These are phyloP conservation scores for Syzygium syzygioides DNA, from an alignment of 441 rosid genomes.

Conservation along the genomic window DNA sequence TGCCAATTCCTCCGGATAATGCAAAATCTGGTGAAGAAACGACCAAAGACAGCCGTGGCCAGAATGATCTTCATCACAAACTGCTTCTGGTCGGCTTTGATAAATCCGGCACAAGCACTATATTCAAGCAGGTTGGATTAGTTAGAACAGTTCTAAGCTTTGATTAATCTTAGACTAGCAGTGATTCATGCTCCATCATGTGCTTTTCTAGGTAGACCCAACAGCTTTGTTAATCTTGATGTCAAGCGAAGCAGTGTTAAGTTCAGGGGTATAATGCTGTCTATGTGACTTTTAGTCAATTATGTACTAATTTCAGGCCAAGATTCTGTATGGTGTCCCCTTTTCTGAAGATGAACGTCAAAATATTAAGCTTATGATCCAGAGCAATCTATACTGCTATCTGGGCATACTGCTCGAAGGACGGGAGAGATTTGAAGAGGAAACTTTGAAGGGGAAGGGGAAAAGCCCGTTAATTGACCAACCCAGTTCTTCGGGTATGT, in stretches of 20 bases:
- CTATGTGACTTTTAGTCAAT: neutral
- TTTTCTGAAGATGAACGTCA: conserved; percentile 83
- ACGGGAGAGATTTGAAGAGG: conserved; percentile 84
- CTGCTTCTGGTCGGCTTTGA: conserved; percentile 75
- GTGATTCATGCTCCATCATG: neutral
- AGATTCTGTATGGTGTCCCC: conserved; percentile 73
- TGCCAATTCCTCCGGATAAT: conserved; percentile 74
- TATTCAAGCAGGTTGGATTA: conserved; percentile 72
- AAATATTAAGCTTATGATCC: conserved; percentile 70
- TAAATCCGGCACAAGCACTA: conserved; percentile 93
- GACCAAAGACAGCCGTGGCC: conserved; percentile 55
- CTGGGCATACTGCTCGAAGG: conserved; percentile 89
- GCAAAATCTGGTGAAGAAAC: conserved; percentile 46
- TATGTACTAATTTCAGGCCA: conserved; percentile 54
- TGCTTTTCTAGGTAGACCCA: neutral
- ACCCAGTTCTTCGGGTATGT: conserved; percentile 23
- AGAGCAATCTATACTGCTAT: conserved; percentile 81
- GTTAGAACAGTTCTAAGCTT: neutral
- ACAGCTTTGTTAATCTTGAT: neutral
- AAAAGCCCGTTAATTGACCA: conserved; percentile 21
- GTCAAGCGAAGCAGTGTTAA: neutral
- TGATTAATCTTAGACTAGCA: neutral
- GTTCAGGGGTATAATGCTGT: neutral
- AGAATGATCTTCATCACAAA: conserved; percentile 42
- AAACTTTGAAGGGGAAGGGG: conserved; percentile 41